These are phyloP conservation scores for Candida mattraensis DNA, from an alignment of 805 yeast species.

Conservation along the genomic window DNA sequence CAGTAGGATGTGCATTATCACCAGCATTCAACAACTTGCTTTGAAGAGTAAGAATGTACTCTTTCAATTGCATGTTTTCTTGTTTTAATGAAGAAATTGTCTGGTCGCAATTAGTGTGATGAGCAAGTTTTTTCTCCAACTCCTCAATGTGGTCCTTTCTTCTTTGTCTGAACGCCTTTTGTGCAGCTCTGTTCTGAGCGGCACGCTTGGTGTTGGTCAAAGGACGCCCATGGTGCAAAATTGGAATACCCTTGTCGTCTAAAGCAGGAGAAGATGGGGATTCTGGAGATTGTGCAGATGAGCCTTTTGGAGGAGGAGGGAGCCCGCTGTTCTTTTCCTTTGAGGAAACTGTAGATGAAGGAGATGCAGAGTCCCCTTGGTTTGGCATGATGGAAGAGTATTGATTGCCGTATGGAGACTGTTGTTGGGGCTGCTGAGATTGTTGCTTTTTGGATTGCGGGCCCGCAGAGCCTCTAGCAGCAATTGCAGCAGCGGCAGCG, in stretches of 20 bases:
- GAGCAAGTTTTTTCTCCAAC: slow-evolving; percentile 67
- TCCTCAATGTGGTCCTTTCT: slow-evolving; percentile 81
- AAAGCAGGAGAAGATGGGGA: slow-evolving; percentile 13
- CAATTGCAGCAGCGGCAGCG: slow-evolving; percentile 36
- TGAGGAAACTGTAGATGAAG: too few species aligned
- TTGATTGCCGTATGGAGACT: slow-evolving; percentile 3
- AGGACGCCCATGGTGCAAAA: slow-evolving; percentile 37
- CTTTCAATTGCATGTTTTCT: slow-evolving; percentile 72
- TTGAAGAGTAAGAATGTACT: slow-evolving; percentile 69
- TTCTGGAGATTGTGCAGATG: background rate
- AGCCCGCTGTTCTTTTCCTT: slow-evolving; percentile 14
- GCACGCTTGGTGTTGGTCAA: slow-evolving; percentile 77
- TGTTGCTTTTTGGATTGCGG: slow-evolving; percentile 1
- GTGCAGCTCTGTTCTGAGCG: slow-evolving; percentile 89
- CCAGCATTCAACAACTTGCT: slow-evolving; percentile 50
- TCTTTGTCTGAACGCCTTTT: slow-evolving; percentile 84
- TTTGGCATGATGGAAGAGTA: slow-evolving; percentile 9
- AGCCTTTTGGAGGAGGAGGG: slow-evolving; percentile 12
- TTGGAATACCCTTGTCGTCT: slow-evolving; percentile 19
- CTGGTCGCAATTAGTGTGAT: slow-evolving; percentile 60
- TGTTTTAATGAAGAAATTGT: slow-evolving; percentile 64
- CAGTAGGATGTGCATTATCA: slow-evolving; percentile 4
- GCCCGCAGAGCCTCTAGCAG: slow-evolving; percentile 11
- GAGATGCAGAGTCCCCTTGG: too few species aligned
- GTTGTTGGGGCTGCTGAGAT: slow-evolving; percentile 1